Conservation (phyloP, 495 filamentous ascomycete genomes). For the Chlorociboria aeruginascens region DNA sequence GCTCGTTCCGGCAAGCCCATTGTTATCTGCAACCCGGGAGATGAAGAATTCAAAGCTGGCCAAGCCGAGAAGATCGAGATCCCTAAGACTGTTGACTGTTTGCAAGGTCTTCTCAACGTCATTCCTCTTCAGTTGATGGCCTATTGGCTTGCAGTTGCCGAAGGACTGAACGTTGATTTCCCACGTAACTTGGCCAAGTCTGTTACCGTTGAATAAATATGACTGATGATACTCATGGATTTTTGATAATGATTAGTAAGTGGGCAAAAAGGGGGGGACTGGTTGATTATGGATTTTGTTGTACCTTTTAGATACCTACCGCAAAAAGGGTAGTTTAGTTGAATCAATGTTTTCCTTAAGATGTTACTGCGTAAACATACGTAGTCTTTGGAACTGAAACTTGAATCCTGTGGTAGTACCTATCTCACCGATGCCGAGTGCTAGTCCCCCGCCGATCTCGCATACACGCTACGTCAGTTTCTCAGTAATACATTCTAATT, state of each 20-base stretch:
- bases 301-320: background rate
- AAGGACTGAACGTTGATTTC: conserved; percentile 95
- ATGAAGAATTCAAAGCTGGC: conserved; percentile 76
- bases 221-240: too few relatives aligned
- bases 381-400: too few relatives aligned
- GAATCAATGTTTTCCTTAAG: background rate
- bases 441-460: too few relatives aligned
- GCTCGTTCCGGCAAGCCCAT: conserved; percentile 90
- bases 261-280: background rate
- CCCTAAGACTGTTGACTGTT: conserved; percentile 85
- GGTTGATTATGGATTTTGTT: background rate
- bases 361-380: background rate
- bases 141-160: conserved; percentile 94
- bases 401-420: too few relatives aligned
- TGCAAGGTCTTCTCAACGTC: conserved; percentile 95
- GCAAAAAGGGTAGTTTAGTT: background rate
- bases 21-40: conserved; percentile 89
- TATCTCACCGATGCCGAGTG: too few relatives aligned
- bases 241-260: background rate
- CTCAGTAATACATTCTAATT: too few relatives aligned
- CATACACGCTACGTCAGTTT: too few relatives aligned
- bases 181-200: conserved; percentile 97
- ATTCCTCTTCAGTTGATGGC: conserved; percentile 95
- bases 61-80: conserved; percentile 95
- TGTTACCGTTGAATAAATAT: conserved; percentile 84